Conservation (phyloP, 805 yeast genomes). For the Candida mattraensis region DNA sequence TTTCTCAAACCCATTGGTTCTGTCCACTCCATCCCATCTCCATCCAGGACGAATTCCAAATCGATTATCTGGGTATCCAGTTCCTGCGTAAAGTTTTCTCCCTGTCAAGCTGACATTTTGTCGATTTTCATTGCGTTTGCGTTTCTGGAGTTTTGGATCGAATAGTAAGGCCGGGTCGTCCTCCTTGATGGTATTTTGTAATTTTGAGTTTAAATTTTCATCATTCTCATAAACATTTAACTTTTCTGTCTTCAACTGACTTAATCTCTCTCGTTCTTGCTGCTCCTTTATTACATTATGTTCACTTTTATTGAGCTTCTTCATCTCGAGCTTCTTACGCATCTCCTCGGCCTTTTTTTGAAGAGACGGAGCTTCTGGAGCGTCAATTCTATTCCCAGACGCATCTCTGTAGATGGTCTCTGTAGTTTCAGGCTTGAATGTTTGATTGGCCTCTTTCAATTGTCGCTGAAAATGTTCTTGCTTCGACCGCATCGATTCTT, state of each 20-base stretch:
- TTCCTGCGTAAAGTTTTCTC: slow-evolving; percentile 53
- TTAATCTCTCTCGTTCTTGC: slow-evolving; percentile 34
- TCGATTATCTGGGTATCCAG: slow-evolving; percentile 60
- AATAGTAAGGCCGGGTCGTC: slow-evolving; percentile 69
- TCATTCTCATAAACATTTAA: slow-evolving; percentile 39
- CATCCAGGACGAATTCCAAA: slow-evolving; percentile 76
- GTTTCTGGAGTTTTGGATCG: slow-evolving; percentile 27
- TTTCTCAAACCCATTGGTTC: slow-evolving; percentile 85
- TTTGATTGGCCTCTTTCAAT: slow-evolving; percentile 23
- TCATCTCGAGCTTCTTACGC: slow-evolving; percentile 24
- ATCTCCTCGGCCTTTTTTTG: slow-evolving; percentile 16
- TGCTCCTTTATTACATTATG: slow-evolving; percentile 39
- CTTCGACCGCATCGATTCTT: slow-evolving; percentile 31
- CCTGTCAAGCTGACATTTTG: slow-evolving; percentile 40
- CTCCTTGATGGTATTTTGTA: slow-evolving; percentile 35
- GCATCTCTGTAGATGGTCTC: slow-evolving; percentile 60
- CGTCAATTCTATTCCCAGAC: slow-evolving; percentile 44
- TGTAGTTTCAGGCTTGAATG: slow-evolving; percentile 15
- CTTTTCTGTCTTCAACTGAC: slow-evolving; percentile 24
- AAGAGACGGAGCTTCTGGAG: slow-evolving; percentile 4
- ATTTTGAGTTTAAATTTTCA: slow-evolving; percentile 35
- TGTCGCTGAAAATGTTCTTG: slow-evolving; percentile 27
- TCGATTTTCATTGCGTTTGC: slow-evolving; percentile 17
- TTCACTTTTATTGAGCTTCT: slow-evolving; percentile 38
- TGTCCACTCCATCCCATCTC: slow-evolving; percentile 90